Percentiles rank a stretch among this genome's conserved stretches.
Evolutionary conservation across 2,329 filamentous ascomycete genomes (phyloP).

Genomic region (Colletotrichum eleusines): DNA sequence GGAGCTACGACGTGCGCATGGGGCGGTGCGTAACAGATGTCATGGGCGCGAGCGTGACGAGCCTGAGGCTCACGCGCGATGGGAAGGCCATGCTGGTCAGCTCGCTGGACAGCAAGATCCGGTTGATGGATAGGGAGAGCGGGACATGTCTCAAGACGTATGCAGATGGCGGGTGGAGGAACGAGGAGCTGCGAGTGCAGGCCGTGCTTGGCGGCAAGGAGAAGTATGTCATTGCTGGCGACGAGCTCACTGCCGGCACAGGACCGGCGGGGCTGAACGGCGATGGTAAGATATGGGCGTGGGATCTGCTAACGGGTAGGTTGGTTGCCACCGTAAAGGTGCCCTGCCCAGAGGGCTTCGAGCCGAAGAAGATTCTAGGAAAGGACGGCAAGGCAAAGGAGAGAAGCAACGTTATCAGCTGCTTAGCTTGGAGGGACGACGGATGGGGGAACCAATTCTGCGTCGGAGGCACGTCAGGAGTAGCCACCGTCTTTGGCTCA

Average conservation of each 20-base stretch:
- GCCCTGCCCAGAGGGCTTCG: constrained; percentile 64
- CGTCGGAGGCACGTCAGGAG: constrained; percentile 73
- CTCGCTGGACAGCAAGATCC: constrained; percentile 79
- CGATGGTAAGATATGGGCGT: constrained; percentile 78
- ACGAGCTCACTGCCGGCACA: constrained; percentile 68
- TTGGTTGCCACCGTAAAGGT: constrained; percentile 71
- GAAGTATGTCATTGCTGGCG: constrained; percentile 82
- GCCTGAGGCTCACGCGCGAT: constrained; percentile 76
- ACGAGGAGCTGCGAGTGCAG: constrained; percentile 80
- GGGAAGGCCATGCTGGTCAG: constrained; percentile 81
- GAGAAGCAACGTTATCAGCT: constrained; percentile 71
- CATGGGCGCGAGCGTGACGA: constrained; percentile 79
- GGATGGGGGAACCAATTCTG: constrained; percentile 75
- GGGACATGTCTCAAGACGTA: constrained; percentile 83
- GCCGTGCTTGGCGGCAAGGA: constrained; percentile 81
- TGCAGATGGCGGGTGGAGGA: constrained; percentile 67
- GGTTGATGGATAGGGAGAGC: constrained; percentile 83
- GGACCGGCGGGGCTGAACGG: constrained; percentile 44
- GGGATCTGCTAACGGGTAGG: constrained; percentile 85
- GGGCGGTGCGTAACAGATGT: constrained; percentile 79
- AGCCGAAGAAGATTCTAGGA: constrained; percentile 65
- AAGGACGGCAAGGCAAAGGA: constrained; percentile 71
- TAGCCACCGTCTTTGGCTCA: constrained; percentile 72
- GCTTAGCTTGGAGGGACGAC: constrained; percentile 71
- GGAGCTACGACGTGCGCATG: constrained; percentile 85